phyloP scores from a whole-genome alignment of 345 rosid genomes.

The Syzygium jambos region DNA sequence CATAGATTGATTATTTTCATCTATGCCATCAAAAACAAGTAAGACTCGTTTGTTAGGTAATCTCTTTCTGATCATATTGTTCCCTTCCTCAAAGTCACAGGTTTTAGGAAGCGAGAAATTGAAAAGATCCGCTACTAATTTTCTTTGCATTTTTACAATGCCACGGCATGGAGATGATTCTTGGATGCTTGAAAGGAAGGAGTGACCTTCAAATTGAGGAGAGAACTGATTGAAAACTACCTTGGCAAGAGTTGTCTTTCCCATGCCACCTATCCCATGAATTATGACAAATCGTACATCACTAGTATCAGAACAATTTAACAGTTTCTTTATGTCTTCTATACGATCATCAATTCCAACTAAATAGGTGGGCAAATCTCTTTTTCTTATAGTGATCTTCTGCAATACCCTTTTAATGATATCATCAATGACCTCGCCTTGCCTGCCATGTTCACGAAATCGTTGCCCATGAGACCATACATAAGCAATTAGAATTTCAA shows the following conservation, averaged over 20 bases:
- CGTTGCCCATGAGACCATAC: background rate
- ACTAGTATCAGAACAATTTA: background rate
- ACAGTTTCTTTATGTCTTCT: background rate
- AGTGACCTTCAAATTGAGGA: background rate
- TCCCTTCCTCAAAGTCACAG: background rate
- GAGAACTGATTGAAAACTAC: background rate
- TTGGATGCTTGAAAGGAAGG: background rate
- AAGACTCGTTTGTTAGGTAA: background rate
- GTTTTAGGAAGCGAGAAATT: background rate
- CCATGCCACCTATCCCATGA: background rate
- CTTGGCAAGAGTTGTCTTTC: background rate
- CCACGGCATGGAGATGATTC: background rate
- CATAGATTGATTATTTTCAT: background rate
- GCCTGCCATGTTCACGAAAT: background rate
- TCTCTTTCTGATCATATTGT: background rate
- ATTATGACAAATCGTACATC: background rate
- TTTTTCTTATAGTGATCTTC: background rate
- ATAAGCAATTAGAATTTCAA: background rate
- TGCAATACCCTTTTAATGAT: background rate
- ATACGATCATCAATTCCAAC: background rate
- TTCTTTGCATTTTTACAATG: accelerated
- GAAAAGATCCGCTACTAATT: background rate
- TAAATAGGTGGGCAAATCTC: background rate
- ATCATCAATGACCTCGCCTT: background rate
- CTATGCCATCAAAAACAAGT: background rate